Evolutionary conservation across 768 basidiomycete species (phyloP), one percentile per base, ranked within the genome.

Genomic region (Dendrothele bispora): DNA sequence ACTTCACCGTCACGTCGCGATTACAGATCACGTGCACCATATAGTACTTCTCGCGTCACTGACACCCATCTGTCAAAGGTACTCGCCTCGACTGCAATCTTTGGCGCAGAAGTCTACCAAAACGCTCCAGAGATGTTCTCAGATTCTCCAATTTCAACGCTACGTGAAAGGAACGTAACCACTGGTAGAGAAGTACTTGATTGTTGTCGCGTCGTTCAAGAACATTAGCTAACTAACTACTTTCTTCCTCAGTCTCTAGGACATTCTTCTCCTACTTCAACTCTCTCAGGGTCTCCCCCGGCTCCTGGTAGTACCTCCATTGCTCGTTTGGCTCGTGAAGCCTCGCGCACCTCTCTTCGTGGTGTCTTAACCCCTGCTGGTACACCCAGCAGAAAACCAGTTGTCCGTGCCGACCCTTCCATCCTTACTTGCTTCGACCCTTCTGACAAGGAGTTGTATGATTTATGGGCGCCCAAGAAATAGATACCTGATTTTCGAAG

Each of bases 351-450:
- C 20, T 57, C 58, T 27, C 57, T 73, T 51, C 66, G 63, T 24
- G 59, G 55, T 35, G 57, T 62, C 17, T 58, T 60, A 39, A 59
- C 68, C n/a, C 55, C 62, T 28, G 50, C 51, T 22, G 49, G 47
- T 32, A 60, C 57, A 21, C 64, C 61, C 21, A 46, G 38, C 21
- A 34, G 69, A 62, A 61, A 74, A 65, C 60, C 75, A 27, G 54
- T 68, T 18, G 75, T 89, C 56, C 82, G 84, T 34, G 69, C 80
- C 20, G 88, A 91, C 61, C 78, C 84, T 4, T 67, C 84, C 6
- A 69, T 89, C 34, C 60, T 82, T 46, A 87, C 86, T 27, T 86
- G 80, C 53, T 92, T 92, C 56, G 88, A 91, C 62, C 76, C 80
- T 12, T 71, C 76, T 20, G 90, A 92, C 66, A 82, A 75, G 66